Conservation (phyloP, 305 asterid species). For the Ajuga reptans region DNA sequence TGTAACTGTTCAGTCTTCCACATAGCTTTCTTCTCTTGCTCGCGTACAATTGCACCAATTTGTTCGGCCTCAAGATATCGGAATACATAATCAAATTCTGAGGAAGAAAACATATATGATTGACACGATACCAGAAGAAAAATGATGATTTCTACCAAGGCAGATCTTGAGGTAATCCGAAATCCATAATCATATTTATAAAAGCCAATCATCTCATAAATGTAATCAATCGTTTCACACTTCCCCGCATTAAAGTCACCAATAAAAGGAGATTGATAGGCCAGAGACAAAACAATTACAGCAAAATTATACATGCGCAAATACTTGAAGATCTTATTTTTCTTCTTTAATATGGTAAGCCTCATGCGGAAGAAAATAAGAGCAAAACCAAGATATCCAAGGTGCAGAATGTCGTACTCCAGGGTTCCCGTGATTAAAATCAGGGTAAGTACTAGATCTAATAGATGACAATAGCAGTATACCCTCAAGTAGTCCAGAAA, state of each 20-base stretch:
- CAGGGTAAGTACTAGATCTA: slow-evolving; percentile 88
- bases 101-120: slow-evolving; percentile 92
- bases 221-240: slow-evolving; percentile 82
- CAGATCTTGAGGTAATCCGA: slow-evolving; percentile 96
- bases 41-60: slow-evolving; percentile 92
- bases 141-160: slow-evolving; percentile 86
- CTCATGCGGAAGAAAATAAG: slow-evolving; percentile 90
- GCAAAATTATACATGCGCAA: slow-evolving; percentile 81
- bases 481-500: slow-evolving; percentile 90
- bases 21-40: slow-evolving; percentile 94
- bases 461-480: slow-evolving; percentile 96
- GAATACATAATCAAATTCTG: slow-evolving; percentile 91
- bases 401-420: slow-evolving; percentile 94
- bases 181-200: slow-evolving; percentile 96
- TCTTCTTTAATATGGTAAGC: slow-evolving; percentile 83
- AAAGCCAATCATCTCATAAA: slow-evolving; percentile 91
- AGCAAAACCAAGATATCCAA: slow-evolving; percentile 94
- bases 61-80: slow-evolving; percentile 99
- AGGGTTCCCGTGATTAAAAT: slow-evolving; percentile 89
- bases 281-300: slow-evolving; percentile 91
- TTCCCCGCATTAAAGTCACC: slow-evolving; percentile 71
- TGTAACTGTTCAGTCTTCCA: slow-evolving; percentile 94
- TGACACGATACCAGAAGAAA: slow-evolving; percentile 89
- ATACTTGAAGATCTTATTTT: slow-evolving; percentile 82
- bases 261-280: slow-evolving; percentile 87